These are phyloP conservation scores for Yamadazyma jaroonii DNA, from an alignment of 1,139 yeast species.

Conservation along the genomic window DNA sequence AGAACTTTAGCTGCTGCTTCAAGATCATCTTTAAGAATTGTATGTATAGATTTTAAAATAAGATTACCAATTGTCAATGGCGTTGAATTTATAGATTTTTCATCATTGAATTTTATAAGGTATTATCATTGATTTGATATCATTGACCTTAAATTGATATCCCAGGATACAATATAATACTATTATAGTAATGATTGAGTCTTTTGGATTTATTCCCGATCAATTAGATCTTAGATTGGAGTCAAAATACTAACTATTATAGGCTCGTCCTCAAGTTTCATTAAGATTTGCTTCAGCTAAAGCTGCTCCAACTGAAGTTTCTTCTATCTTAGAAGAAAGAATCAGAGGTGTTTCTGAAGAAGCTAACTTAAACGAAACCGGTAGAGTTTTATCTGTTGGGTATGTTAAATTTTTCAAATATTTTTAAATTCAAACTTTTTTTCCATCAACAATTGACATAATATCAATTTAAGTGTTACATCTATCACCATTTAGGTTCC, in stretches of 20 bases:
- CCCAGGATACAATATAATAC: too few species aligned
- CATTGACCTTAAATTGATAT: too few species aligned
- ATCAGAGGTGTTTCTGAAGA: constrained; percentile 99
- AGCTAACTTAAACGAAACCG: constrained; percentile 98
- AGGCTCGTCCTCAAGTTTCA: constrained; percentile 72
- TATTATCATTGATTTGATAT: too few species aligned
- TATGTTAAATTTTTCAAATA: constrained; percentile 34
- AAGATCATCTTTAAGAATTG: constrained; percentile 57
- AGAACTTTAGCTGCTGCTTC: constrained; percentile 73
- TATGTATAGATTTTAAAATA: constrained; percentile 37
- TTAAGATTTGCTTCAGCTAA: constrained; percentile 93
- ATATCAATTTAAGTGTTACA: too few species aligned
- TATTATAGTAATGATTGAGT: too few species aligned
- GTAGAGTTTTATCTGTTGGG: constrained; percentile 98
- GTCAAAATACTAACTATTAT: constrained; percentile 11
- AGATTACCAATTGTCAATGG: too few species aligned
- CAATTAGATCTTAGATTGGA: too few species aligned
- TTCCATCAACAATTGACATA: neutral
- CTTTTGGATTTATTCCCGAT: too few species aligned
- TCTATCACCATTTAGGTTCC: too few species aligned
- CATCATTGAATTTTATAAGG: too few species aligned
- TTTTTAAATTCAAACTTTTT: too few species aligned
- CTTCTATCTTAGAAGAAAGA: constrained; percentile 98
- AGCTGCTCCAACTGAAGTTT: constrained; percentile 99
- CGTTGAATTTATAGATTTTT: too few species aligned